Percentiles rank a stretch among this genome's conserved stretches.
Evolutionary conservation across 805 yeast species (phyloP).

Genomic region (Nakazawaea wyomingensis): DNA sequence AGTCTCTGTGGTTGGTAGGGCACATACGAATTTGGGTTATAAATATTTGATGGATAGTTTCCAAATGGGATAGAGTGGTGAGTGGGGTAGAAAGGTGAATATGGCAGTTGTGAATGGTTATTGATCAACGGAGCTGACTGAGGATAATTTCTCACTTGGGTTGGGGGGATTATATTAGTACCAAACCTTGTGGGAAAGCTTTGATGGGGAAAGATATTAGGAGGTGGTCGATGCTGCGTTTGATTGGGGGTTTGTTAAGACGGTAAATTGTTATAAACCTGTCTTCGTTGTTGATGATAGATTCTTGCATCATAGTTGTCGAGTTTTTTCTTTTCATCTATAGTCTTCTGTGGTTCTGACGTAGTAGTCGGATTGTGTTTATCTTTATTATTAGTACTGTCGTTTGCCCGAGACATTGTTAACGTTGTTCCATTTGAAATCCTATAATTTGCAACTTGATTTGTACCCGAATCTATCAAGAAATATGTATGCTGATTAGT

Average conservation of each 20-base stretch:
- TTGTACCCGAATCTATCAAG: too few species aligned
- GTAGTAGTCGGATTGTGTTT: not conserved
- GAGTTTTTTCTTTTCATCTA: not conserved
- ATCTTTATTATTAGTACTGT: not conserved
- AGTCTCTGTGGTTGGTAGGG: not conserved
- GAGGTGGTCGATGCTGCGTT: not conserved
- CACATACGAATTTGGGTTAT: not conserved
- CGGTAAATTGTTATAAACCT: not conserved
- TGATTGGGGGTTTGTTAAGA: not conserved
- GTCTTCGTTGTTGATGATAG: constrained; percentile 7
- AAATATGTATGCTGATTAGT: too few species aligned
- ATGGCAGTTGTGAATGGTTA: not conserved
- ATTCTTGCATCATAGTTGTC: constrained; percentile 4
- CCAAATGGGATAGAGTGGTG: not conserved
- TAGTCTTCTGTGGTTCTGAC: not conserved
- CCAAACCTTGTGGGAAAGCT: constrained; percentile 1
- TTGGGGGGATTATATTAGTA: not conserved
- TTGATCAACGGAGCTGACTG: constrained; percentile 4
- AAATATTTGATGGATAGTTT: not conserved
- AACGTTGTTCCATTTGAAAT: not conserved
- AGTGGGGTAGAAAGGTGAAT: not conserved
- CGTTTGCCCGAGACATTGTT: not conserved
- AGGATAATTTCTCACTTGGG: not conserved
- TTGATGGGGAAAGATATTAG: constrained; percentile 6
- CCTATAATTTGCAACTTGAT: not conserved